Evolutionary conservation across 2,329 filamentous ascomycete genomes (phyloP).

Genomic region (Exophiala viscosa): DNA sequence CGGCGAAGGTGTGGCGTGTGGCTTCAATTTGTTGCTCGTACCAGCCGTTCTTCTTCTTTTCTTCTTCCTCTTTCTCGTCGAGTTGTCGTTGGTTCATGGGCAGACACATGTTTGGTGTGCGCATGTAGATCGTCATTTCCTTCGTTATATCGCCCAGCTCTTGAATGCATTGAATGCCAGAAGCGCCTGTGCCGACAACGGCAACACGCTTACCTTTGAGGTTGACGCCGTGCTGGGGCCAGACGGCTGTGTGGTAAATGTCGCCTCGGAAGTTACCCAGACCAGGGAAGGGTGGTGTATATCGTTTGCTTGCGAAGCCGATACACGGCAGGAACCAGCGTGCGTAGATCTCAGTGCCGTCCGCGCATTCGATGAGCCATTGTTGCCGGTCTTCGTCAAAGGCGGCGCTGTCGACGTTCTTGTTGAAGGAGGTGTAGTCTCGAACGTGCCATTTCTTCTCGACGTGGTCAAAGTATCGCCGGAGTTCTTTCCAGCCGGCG

Average conservation of each 20-base stretch:
- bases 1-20: conserved; percentile 53
- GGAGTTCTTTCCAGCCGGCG: conserved; percentile 38
- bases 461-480: conserved; percentile 41
- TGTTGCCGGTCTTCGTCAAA: conserved; percentile 32
- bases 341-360: conserved; percentile 18
- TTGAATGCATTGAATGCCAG: conserved; percentile 38
- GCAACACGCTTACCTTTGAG: conserved; percentile 58
- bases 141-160: conserved; percentile 22
- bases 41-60: conserved; percentile 48
- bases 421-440: conserved; percentile 35
- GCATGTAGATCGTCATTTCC: conserved; percentile 48
- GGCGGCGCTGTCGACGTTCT: conserved; percentile 35
- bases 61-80: conserved; percentile 52
- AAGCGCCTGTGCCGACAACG: conserved; percentile 62
- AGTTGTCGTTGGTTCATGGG: conserved; percentile 56
- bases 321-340: conserved; percentile 22
- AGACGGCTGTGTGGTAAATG: conserved; percentile 59
- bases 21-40: conserved; percentile 53
- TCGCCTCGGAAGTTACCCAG: conserved; percentile 57
- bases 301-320: conserved; percentile 57
- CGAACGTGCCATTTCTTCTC: conserved; percentile 39
- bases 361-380: conserved; percentile 22
- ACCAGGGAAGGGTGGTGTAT: conserved; percentile 59
- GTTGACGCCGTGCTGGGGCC: conserved; percentile 57
- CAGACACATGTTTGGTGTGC: conserved; percentile 59